Evolutionary conservation across 2,329 filamentous ascomycete species (phyloP).

Genomic region (Colletotrichum sansevieriae): DNA sequence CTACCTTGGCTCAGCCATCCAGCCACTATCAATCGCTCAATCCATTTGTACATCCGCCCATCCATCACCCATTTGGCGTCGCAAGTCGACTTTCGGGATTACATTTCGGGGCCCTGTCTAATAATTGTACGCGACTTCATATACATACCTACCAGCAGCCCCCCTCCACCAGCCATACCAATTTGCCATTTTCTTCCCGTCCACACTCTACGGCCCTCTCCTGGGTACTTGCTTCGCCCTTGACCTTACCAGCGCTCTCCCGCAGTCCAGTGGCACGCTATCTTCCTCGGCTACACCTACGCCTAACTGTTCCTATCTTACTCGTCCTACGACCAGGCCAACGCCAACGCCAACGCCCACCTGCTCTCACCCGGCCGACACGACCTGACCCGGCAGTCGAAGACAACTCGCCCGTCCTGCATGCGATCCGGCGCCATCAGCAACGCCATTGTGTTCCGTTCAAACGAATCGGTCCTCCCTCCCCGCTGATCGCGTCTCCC

Average conservation of each 20-base stretch:
- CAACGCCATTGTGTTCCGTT: slow-evolving; percentile 20
- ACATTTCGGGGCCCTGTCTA: slow-evolving; percentile 25
- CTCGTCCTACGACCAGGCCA: neutral
- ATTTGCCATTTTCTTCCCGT: slow-evolving; percentile 25
- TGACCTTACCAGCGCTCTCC: slow-evolving; percentile 3
- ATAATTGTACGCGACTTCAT: slow-evolving; percentile 27
- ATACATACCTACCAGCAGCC: slow-evolving; percentile 32
- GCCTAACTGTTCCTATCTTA: neutral
- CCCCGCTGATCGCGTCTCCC: slow-evolving; percentile 25
- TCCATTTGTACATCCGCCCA: neutral
- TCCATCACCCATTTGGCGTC: slow-evolving; percentile 1
- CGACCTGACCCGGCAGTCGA: slow-evolving; percentile 18
- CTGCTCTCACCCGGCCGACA: neutral
- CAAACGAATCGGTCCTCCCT: slow-evolving; percentile 20
- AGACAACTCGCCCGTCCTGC: slow-evolving; percentile 21
- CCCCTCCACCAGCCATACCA: slow-evolving; percentile 6
- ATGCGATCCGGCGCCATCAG: slow-evolving; percentile 24
- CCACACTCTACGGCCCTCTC: slow-evolving; percentile 8
- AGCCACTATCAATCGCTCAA: slow-evolving; percentile 8
- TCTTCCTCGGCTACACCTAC: slow-evolving; percentile 11
- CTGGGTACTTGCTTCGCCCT: slow-evolving; percentile 6
- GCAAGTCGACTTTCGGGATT: slow-evolving; percentile 24
- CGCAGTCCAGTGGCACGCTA: neutral
- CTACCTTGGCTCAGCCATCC: neutral
- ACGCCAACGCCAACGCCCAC: neutral